These are phyloP conservation scores for Fusarium sp. DNA, from an alignment of 2,329 filamentous ascomycete species.

Conservation along the genomic window DNA sequence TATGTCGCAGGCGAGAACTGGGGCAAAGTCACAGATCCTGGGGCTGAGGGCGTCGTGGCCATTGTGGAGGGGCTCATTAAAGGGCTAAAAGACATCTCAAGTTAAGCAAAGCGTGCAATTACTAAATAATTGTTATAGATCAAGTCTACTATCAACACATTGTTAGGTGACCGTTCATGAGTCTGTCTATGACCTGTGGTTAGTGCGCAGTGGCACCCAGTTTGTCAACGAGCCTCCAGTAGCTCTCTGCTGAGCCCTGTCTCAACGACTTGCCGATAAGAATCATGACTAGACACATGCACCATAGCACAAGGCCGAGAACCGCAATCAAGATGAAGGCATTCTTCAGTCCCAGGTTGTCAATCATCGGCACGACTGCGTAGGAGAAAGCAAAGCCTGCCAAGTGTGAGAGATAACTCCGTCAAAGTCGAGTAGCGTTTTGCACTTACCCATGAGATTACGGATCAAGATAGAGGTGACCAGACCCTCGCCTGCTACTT, in stretches of 20 bases:
- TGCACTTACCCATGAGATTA: conserved; percentile 3
- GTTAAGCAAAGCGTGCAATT: neutral
- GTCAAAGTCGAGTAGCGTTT: too few relatives aligned
- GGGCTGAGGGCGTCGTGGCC: conserved; percentile 72
- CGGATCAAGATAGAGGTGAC: neutral
- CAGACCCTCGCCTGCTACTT: neutral
- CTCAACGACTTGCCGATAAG: conserved; percentile 5
- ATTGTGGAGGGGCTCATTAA: conserved; percentile 70
- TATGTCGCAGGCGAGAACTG: conserved; percentile 80
- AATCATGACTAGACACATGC: conserved; percentile 3
- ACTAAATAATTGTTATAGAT: neutral
- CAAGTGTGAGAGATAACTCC: neutral
- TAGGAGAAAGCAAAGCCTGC: neutral
- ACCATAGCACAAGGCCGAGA: neutral
- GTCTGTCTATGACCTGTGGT: neutral
- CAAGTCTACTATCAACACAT: neutral
- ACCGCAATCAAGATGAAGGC: conserved; percentile 4
- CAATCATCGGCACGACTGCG: neutral
- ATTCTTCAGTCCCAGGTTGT: neutral
- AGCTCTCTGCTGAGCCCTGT: conserved; percentile 1
- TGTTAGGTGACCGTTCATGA: too few relatives aligned
- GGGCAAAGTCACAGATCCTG: conserved; percentile 81
- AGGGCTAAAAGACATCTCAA: neutral
- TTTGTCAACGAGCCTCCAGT: conserved; percentile 5
- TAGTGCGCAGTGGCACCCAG: neutral